Evolutionary conservation across 78 protist genomes (phyloP).

Genomic region (Dictyostelium citrinum): DNA sequence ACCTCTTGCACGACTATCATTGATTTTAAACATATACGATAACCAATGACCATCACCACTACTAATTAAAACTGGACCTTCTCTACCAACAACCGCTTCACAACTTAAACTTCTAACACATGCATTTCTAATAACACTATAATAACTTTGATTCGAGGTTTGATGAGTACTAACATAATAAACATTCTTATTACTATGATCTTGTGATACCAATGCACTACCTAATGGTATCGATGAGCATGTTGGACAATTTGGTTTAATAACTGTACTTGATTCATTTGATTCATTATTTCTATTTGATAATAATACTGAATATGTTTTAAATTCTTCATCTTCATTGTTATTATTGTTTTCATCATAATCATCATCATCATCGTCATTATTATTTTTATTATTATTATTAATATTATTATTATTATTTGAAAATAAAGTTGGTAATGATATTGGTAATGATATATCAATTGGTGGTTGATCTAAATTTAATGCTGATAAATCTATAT

Average conservation of each 20-base stretch:
- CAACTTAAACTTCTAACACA: constrained; percentile 49
- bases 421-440: background rate
- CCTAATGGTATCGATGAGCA: constrained; percentile 44
- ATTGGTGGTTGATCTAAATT: background rate
- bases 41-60: constrained; percentile 29
- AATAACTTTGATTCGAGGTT: constrained; percentile 44
- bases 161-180: constrained; percentile 63
- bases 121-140: constrained; percentile 29
- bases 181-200: background rate
- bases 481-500: background rate
- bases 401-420: background rate
- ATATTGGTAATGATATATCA: background rate
- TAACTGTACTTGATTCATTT: background rate
- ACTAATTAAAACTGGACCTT: constrained; percentile 42
- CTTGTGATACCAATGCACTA: constrained; percentile 41
- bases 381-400: too few relatives aligned
- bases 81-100: constrained; percentile 59
- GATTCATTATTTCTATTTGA: background rate
- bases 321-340: background rate
- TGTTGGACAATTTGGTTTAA: constrained; percentile 45
- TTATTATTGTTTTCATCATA: background rate
- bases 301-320: background rate
- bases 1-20: constrained; percentile 61
- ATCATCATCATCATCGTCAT: background rate
- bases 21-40: constrained; percentile 38